Evolutionary conservation across 352 stramenopile genomes (phyloP), one percentile per base, ranked within the genome.

Genomic region (Nothophytophthora sp.): DNA sequence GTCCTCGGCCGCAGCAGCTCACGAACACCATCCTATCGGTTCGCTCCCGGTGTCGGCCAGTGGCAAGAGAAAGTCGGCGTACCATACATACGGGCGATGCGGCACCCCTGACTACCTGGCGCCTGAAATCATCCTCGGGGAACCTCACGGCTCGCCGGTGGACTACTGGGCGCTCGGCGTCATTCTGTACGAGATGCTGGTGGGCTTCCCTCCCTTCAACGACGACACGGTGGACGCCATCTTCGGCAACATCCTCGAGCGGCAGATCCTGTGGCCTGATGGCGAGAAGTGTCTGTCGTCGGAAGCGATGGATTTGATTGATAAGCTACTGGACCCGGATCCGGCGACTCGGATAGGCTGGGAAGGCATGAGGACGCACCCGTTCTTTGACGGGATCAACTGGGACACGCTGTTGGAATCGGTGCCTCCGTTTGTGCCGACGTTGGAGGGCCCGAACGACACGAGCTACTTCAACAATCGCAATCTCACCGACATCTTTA

Each of bases 391-490:
- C 24, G 81, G 77, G 1, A 83, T 95, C 25, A 76, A 95, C 36
- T 96, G 84, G 84, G 70, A 92, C 39, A 92, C 78, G 22, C 60
- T 95, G 23, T 56, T 94, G 18, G 74, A 92, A 9, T 78, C 75
- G 12, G 82, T 86, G 16, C 82, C 84, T 22, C 86, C 86, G 18
- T 96, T 96, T 51, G 86, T 96, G 1, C 88, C 88, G 20, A 94
- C 83, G 2, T 53, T 96, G 16, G 81, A 92, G 60, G 83, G 85
- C 5, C 81, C 82, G 16, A 88, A 87, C 38, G 88, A 96, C 58
- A 96, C 88, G 25, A 93, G 81, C 42, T 96, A 96, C 59, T 96
- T 96, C 63, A 94, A 93, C 67, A 95, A 96, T 38, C 72, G 84
- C 19, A 86, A 96, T 48, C 57, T 96, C 22, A 93, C 82, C 0